A percentile compares a stretch with the other conserved stretches of the same genome.
Conservation (phyloP, 2,329 filamentous ascomycete genomes). For the Delphinella strobiligena region DNA sequence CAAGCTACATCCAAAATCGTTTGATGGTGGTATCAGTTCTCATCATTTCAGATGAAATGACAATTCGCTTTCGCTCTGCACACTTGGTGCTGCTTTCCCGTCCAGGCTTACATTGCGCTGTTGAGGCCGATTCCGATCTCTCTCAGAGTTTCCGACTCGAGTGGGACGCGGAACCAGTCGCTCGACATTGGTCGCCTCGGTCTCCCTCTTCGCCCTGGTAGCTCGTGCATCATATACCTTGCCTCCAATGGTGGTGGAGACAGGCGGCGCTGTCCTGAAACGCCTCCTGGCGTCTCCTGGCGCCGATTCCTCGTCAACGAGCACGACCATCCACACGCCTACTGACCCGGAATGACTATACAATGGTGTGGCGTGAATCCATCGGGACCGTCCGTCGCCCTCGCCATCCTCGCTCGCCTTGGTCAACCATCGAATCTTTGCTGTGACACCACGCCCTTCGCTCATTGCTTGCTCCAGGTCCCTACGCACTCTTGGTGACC, state of each 20-base stretch:
- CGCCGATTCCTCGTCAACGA: constrained; percentile 48
- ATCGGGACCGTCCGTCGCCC: constrained; percentile 51
- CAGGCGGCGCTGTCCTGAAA: constrained; percentile 24
- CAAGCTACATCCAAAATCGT: too few relatives aligned
- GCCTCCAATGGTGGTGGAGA: constrained; percentile 20
- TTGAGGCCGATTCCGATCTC: too few relatives aligned
- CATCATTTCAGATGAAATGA: too few relatives aligned
- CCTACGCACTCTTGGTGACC: constrained; percentile 23
- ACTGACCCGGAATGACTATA: constrained; percentile 54
- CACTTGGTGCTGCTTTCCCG: too few relatives aligned
- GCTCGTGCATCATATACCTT: constrained; percentile 18
- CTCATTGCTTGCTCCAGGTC: constrained; percentile 27
- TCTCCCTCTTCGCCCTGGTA: constrained; percentile 3
- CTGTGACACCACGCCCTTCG: constrained; percentile 28
- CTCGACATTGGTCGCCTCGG: constrained; percentile 1
- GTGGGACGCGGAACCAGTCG: neutral
- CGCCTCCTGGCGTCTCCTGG: constrained; percentile 13
- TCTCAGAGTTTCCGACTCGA: neutral
- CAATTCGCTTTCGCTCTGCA: too few relatives aligned
- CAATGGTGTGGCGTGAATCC: constrained; percentile 68
- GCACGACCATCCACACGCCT: constrained; percentile 67
- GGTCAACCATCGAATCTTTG: constrained; percentile 31
- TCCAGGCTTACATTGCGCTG: too few relatives aligned
- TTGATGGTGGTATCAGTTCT: too few relatives aligned
- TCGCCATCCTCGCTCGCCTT: constrained; percentile 24